Evolutionary conservation across 1,284 basidiomycete species (phyloP), one percentile per base, ranked within the genome.

Genomic region (Leccinum brunneo-olivaceum): DNA sequence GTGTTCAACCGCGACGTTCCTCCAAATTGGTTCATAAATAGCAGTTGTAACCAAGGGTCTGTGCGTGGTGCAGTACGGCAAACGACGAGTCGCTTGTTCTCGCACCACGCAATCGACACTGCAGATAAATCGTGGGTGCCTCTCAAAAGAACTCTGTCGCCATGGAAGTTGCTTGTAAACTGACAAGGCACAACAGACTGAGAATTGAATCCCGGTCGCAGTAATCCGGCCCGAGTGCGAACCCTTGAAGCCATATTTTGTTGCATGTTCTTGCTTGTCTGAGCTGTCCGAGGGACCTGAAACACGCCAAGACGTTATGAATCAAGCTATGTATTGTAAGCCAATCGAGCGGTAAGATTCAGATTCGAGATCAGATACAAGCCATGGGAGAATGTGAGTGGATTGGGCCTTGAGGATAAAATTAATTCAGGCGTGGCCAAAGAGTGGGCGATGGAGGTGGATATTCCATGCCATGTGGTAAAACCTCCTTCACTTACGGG

Each of bases 1-100:
- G 14, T 32, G n/a, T 34, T 43, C n/a, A 40, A 40, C 20, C 40
- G 48, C 10, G 29, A 46, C 49, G 6, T 10, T 37, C 20, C n/a
- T 43, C 27, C 42, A 50, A 20, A 24, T 45, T 8, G 41, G 24
- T 14, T 12, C 24, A 19, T 34, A 44, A 5, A 1, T 39, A 7
- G 27, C 41, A 4, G 41, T 49, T 8, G 8, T 49, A 18, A 14
- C 10, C 15, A 30, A 3, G 6, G 35, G 39, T 8, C 3, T 3
- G 5, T 14, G 15, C 19, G 33, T 36, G 34, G 28, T 36, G 24
- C 28, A n/a, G n/a, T n/a, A n/a, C 33, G 48, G 48, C 15, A 30
- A 38, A 27, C 23, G 10, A 11, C 15, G 6, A 7, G 19, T 34
- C 5, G 14, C n/a, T 12, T 12, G 5, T 16, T 24, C 10, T 24